Evolutionary conservation across 805 yeast genomes (phyloP), one percentile per base, ranked within the genome.

Genomic region (Metschnikowia cerradonensis): DNA sequence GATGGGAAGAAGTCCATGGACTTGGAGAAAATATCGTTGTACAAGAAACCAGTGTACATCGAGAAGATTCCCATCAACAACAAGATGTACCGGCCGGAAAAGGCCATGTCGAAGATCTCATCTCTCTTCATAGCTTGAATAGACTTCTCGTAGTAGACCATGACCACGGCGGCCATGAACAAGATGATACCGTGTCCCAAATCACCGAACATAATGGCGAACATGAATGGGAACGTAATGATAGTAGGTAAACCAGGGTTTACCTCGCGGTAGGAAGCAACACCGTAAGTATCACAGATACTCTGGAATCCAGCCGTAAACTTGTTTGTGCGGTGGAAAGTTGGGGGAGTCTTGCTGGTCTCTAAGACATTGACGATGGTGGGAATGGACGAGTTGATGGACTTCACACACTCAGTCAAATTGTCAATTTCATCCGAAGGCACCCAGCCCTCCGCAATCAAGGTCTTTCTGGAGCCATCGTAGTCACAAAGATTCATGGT

Each of bases 121-220:
- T 90, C 97, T 62, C 91, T 79, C 62, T 85, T 80, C 76, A 83
- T 78, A 45, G 75, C 76, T 22, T 79, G 84, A 48, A 94, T 79
- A 55, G 79, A 76, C 54, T 76, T 78, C 68, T 94, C 99, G 65
- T 86, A 84, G 45, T 83, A 56, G 10, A 94, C 90, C 55, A 94
- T 73, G 31, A 72, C 68, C 47, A 82, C 70, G 1, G 95, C 96
- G 15, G 90, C 88, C 50, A 86, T 67, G 49, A 86, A 79, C 67
- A 94, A 74, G 44, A 94, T 80, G 52, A 90, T 79, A 5, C 99
- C 99, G 73, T 94, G 99, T 14, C 99, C 99, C 52, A 91, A 67
- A 74, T 94, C 99, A 76, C 99, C 99, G 76, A 94, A 94, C 99
- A 94, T 94, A 61, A 94, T 86, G 30, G 99, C 97, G 73, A 94